Evolutionary conservation across 1,284 basidiomycete genomes (phyloP), one percentile per base, ranked within the genome.

Genomic region (Ceratobasidium sp.): DNA sequence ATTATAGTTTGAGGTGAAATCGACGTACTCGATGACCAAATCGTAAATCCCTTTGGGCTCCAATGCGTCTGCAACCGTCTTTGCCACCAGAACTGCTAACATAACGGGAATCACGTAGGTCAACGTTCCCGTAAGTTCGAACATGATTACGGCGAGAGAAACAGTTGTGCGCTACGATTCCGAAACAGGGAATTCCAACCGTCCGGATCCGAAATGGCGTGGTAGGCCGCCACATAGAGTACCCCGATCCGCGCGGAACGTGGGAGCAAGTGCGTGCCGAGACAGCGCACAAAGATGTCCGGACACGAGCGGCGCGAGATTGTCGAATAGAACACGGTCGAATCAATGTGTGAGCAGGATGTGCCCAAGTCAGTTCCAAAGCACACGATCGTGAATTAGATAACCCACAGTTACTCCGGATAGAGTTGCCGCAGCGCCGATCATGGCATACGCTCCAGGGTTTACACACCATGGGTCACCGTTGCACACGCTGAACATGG

Each of bases 11-110:
- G 77, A 18, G 7, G 46, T 40, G n/a, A 33, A 39, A 55, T 23
- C 0, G 33, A 82, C 90, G 81, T 79, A 93, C 87, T 97, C 95
- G 78, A 99, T 99, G 78, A 97, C 95, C 44, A 98, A 90, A 84
- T 99, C 97, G 83, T 98, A 98, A 76, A 98, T 97, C 13, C 96
- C 95, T 84, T 97, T 97, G 26, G 95, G 95, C 84, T 98, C 95
- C 81, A 99, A 86, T 6, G 93, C 94, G 84, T 98, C 97, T 18
- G 95, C 95, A 2, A 95, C 91, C 0, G 97, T 97, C 88, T 98
- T 98, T 40, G 97, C 97, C 7, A 97, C 93, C 42, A 99, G 89
- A 4, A 99, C 91, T 7, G 92, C 88, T 60, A 99, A 85, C 95
- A 98, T 98, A 81, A 98, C 92, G 0, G 97, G 97, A 0, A 97